Conservation (phyloP, 305 asterid genomes). For the Ilex paraguariensis region DNA sequence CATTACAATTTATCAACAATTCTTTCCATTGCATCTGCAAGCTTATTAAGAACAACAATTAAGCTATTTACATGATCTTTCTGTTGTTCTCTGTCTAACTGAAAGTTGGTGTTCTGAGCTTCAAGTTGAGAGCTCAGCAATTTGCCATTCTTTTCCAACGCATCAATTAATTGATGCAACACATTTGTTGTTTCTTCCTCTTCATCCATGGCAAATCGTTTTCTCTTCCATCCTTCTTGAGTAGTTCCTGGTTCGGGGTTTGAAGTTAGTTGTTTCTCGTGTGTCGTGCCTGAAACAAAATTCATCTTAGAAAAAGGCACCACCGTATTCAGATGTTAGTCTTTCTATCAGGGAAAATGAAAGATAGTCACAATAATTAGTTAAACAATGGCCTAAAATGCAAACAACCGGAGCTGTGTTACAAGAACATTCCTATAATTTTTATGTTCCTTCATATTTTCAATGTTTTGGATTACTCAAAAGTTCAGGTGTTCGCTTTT, state of each 20-base stretch:
- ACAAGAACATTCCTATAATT: too few species aligned
- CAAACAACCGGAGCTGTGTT: too few species aligned
- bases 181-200: conserved; percentile 16
- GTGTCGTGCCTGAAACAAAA: conserved; percentile 15
- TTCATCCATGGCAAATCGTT: conserved; percentile 9
- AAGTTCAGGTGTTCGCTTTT: too few species aligned
- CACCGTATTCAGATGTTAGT: too few species aligned
- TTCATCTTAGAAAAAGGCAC: background rate
- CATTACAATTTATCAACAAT: conserved; percentile 33
- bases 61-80: conserved; percentile 22
- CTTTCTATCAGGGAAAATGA: background rate
- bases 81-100: conserved; percentile 27
- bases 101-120: conserved; percentile 17
- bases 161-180: conserved; percentile 16
- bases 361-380: too few species aligned
- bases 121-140: conserved; percentile 30
- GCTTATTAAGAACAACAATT: conserved; percentile 25
- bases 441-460: too few species aligned
- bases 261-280: conserved; percentile 26
- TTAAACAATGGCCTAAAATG: too few species aligned
- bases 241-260: conserved; percentile 9
- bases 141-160: conserved; percentile 21
- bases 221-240: conserved; percentile 22
- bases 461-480: too few species aligned
- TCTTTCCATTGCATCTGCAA: conserved; percentile 32